Evolutionary conservation across 176 grass and related monocot genomes (phyloP).

Genomic region (Oryza coarctata): DNA sequence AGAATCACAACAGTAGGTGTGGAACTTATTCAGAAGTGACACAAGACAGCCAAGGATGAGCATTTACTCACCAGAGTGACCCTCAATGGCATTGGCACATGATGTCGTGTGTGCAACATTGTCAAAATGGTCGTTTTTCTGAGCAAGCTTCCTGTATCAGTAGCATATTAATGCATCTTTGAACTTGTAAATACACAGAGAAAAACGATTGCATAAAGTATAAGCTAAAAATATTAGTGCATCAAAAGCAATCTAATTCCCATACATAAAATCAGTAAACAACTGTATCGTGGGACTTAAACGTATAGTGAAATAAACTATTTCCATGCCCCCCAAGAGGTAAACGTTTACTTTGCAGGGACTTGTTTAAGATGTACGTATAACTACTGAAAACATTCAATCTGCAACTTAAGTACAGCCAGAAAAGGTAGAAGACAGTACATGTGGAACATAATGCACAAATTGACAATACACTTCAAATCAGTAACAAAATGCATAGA

Average conservation of each 20-base stretch:
- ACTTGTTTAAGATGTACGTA: no score
- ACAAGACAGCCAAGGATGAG: background rate
- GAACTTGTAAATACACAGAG: background rate
- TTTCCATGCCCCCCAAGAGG: background rate
- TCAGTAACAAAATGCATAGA: no score
- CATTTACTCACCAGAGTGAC: constrained; percentile 23
- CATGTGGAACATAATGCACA: no score
- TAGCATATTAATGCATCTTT: background rate
- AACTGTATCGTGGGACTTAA: background rate
- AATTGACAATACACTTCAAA: no score
- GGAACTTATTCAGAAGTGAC: no score
- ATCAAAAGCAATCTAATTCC: background rate
- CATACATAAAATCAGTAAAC: background rate
- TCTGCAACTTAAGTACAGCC: no score
- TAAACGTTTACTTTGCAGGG: no score
- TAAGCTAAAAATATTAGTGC: background rate
- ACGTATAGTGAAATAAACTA: background rate
- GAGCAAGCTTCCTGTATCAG: constrained; percentile 13
- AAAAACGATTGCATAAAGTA: background rate
- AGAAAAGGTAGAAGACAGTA: no score
- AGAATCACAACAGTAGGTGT: no score
- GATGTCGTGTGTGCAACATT: background rate
- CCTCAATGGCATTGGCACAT: background rate
- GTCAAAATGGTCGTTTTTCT: background rate
- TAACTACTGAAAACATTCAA: no score